Evolutionary conservation across 208 protist species (phyloP).

Genomic region (Willaertia magna): DNA sequence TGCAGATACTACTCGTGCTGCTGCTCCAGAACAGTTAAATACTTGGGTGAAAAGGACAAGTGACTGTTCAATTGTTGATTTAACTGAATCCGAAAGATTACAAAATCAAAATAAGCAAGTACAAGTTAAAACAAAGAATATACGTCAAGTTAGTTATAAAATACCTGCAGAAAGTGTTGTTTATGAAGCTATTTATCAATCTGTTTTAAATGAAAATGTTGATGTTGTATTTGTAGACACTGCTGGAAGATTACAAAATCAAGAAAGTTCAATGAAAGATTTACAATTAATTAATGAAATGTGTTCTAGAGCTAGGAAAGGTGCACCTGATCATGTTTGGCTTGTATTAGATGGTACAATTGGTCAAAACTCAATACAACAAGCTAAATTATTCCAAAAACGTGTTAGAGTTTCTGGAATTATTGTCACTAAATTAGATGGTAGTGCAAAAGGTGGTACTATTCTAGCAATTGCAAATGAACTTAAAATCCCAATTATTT

Average conservation of each 20-base stretch:
- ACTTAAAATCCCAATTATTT: background rate
- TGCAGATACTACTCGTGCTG: background rate
- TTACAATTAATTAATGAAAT: background rate
- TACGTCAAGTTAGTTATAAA: background rate
- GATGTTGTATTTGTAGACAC: background rate
- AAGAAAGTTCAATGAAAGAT: background rate
- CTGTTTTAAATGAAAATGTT: background rate
- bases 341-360: background rate
- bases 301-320: background rate
- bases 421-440: conserved; percentile 2
- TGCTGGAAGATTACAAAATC: conserved; percentile 2
- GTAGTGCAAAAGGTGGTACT: background rate
- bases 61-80: background rate
- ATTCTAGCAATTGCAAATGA: background rate
- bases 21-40: background rate
- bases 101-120: background rate
- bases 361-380: background rate
- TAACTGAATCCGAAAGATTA: background rate
- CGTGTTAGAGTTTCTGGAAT: background rate
- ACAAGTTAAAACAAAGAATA: background rate
- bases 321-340: conserved; percentile 2
- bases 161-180: background rate
- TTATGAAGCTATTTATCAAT: background rate
- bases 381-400: conserved; percentile 4
- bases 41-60: background rate